Conservation (phyloP, 208 protist species). For the Giardia muris region DNA sequence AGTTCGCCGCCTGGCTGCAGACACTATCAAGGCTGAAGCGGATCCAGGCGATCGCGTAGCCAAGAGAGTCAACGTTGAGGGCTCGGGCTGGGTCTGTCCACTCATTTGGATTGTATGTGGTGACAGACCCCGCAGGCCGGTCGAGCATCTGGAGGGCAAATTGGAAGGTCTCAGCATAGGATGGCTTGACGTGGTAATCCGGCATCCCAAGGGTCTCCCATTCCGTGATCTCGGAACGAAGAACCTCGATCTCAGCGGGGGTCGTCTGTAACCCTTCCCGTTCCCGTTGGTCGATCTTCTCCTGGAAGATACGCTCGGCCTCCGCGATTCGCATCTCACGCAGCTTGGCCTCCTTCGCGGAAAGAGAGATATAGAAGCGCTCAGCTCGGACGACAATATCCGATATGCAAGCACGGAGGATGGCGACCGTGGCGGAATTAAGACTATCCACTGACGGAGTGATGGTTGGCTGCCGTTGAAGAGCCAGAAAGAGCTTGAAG, state of each 20-base stretch:
- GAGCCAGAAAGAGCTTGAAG: background rate
- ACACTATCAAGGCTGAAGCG: background rate
- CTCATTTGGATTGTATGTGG: background rate
- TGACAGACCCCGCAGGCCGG: background rate
- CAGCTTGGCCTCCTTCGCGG: background rate
- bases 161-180: background rate
- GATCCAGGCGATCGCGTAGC: background rate
- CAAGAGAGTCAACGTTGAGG: background rate
- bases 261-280: background rate
- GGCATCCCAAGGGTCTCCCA: background rate
- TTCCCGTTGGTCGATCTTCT: constrained; percentile 3
- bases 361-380: background rate
- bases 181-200: background rate
- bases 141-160: background rate
- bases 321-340: background rate
- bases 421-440: background rate
- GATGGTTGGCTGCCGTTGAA: background rate
- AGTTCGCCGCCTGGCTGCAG: background rate
- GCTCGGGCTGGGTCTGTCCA: background rate
- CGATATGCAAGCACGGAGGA: background rate
- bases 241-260: background rate
- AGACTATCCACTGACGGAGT: background rate
- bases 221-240: background rate
- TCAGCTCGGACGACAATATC: background rate
- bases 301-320: background rate